Base-by-base conservation (phyloP, 1,139 yeast species). In the Taphrina pruni region DNA sequence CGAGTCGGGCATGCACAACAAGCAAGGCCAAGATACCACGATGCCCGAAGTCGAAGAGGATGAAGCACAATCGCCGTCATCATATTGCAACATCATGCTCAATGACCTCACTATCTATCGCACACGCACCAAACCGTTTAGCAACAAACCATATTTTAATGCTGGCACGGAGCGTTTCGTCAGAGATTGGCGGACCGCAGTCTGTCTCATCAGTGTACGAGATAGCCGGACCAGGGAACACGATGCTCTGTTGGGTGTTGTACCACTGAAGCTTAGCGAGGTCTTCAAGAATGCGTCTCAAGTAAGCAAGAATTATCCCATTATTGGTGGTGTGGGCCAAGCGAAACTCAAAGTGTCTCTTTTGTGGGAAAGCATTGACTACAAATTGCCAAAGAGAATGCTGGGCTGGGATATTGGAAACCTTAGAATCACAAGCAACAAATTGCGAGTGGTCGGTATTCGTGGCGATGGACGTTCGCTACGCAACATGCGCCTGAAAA, bases 361-460 rank as follows among this genome's bases (percentile, higher is more conserved):
- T 46, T 35, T 68, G 14, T 68, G 65, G 56, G 43, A 60, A 20
- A 62, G 68, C 38, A 38, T 68, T 32, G 58, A 56, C 20, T 39
- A 45, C 41, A 52, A 55, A 12, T 17, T 68, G 46, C 58, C 62
- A 6, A 55, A 57, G 21, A 35, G 43, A 6, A 39, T 62, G 36
- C 52, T 41, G 21, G 70, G 70, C 8, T 68, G 70, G 70, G 60
- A 68, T 38, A 50, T 68, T 17, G 70, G 70, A 4, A 56, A 58
- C 48, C 50, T 68, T 20, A 36, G 39, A 32, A 32, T 68, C 38
- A 51, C 50, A 6, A 45, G 56, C 48, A 26, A 17, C 35, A 35
- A 20, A 14, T n/a, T 60, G 6, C 39, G 39, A 38, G 55, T 38
- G 32, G 36, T 38, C 4, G 46, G 17, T 14, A 35, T 39, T 17